Base-by-base conservation (phyloP, 2,329 filamentous ascomycete species). In the Tolypocladium guangdongense region DNA sequence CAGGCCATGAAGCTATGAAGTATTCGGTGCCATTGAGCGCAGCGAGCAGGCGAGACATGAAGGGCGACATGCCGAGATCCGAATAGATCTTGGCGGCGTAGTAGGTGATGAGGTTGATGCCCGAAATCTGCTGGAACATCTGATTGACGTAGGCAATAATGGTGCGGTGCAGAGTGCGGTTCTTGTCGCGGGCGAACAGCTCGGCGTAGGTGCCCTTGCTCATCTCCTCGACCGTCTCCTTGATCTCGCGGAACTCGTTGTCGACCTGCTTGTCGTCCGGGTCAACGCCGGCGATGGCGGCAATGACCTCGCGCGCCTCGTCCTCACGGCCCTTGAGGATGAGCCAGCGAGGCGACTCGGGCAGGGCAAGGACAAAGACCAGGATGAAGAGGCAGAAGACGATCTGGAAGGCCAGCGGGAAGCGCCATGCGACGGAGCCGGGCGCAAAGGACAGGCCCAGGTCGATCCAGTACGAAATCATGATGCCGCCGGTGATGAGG, bases 181-280 rank as follows among this genome's bases (percentile, higher is more conserved):
- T 84, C 52, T 77, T 66, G 30, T 77, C 75, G 8, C 79, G 73
- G 14, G 71, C 76, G 61, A 85, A 83, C 67, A 85, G 76, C 52
- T 82, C 73, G 2, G 62, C 63, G 73, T 78, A 85, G 2, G 74
- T 78, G 4, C 80, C 75, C 52, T 86, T 83, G 33, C 82, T 83
- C 51, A 75, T 72, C 63, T 90, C 86, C n/a, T 82, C 69, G n/a
- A 87, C 83, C 1, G 86, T 81, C 52, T 84, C 78, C 58, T 78
- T 78, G 63, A 86, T 86, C 55, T 82, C 77, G 46, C 72, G 70
- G 63, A 78, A 82, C 61, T 85, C 81, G 16, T 71, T 68, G 18
- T 80, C 66, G 46, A 87, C 78, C 63, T 74, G 82, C 2, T 78
- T 77, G n/a, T 80, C 77, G 50, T 80, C 76, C 3, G 64, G 61